Base-by-base conservation (phyloP, 2,329 filamentous ascomycete species). In the Elsinoe necatrix region DNA sequence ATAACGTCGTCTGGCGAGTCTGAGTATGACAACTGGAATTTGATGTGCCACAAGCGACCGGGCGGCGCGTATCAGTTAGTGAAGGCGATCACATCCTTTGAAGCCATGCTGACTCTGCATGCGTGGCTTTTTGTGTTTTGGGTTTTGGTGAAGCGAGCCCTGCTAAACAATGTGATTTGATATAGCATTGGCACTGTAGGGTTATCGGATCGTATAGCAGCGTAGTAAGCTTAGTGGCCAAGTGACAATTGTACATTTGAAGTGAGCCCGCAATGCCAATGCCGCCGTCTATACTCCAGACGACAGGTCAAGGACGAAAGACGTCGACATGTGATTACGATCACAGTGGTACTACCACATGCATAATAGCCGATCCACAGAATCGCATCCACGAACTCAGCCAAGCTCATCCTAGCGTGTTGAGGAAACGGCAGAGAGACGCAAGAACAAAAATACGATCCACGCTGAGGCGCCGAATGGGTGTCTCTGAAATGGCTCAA, bases 391-490 rank as follows among this genome's bases (percentile, higher is more conserved):
- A 52, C 34, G 48, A 52, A 52, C 48, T 37, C 20, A 16, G 48
- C 48, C 48, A 52, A 52, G 48, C 48, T 52, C 48, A 35, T 35
- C 5, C 31, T 52, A 52, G 48, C 29, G 48, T 20, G 34, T 52
- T 37, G 48, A 52, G 48, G 48, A 27, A 52, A 52, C 48, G 48
- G 48, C 48, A 52, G 48, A 52, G 48, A 52, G 48, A 21, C 16
- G 45, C n/a, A 52, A 39, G 31, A 35, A 23, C 31, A 52, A 52
- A 52, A 35, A 52, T 25, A 39, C 48, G 48, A 52, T 52, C 48
- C 48, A 52, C 48, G 48, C 48, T 52, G 48, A 23, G 48, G 48
- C 48, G 48, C 48, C 48, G 48, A 52, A 52, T 52, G 48, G 34
- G 25, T 39, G 34, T 35, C 20, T 39, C 34, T 25, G 48, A 52